Evolutionary conservation across 208 protist species (phyloP), one percentile per base, ranked within the genome.

Genomic region (Leishmania major): DNA sequence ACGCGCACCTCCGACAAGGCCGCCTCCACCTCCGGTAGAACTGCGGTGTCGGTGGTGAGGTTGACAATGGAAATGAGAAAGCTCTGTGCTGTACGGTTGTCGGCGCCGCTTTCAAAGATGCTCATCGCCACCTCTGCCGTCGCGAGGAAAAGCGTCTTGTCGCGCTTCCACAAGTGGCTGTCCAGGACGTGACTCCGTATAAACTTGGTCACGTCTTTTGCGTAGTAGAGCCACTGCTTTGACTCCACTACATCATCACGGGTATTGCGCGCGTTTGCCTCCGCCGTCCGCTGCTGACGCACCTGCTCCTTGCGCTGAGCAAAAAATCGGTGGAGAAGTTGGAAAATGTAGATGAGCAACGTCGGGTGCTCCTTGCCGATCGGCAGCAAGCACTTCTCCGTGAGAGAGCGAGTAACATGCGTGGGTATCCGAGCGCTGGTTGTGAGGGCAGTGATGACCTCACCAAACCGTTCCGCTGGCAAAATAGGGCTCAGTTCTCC

Each of bases 181-280:
- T 97, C 91, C 64, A 95, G 69, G 28, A 95, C 80, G 43, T 90
- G 76, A 6, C 51, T 69, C 40, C 90, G 88, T 40, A 94, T 80
- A 78, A 94, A 97, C 15, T 69, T 81, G 5, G 90, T 62, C 2
- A 95, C 84, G 49, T 96, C 92, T 66, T 93, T 94, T 28, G 90
- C 89, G 78, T 90, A 92, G 77, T 87, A 91, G 49, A 93, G 86
- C 82, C 90, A 91, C 74, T 95, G 91, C 75, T 91, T 94, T 17
- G 77, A 60, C 67, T 94, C 84, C 10, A 88, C 75, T 31, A 95
- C 86, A 11, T 97, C 92, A 45, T 90, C 88, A 19, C 90, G 49
- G 7, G 78, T 53, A n/a, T 28, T 74, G 17, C 67, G 43, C 22
- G 19, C 40, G 35, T 62, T 51, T 55, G 69, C 79, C 66, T 31